These are phyloP conservation scores for Chloroidium sp. DNA, from an alignment of 163 green algal genomes.

Conservation along the genomic window DNA sequence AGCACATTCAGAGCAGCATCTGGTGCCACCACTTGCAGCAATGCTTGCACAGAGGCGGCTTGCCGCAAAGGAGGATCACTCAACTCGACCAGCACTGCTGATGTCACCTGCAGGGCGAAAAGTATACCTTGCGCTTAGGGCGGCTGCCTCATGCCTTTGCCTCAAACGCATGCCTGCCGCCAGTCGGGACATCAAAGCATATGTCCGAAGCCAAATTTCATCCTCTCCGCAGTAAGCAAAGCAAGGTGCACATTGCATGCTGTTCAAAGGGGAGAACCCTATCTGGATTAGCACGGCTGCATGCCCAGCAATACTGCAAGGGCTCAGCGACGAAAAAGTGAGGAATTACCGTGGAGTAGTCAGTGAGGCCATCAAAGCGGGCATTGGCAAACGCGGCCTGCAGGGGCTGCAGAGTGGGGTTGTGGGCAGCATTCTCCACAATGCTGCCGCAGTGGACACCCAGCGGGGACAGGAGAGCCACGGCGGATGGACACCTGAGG, in stretches of 20 bases:
- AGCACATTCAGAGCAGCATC: neutral
- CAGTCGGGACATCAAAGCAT: neutral
- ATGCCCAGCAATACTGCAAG: neutral
- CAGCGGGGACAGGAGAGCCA: neutral
- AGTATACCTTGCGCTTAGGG: no score
- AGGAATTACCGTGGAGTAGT: conserved; percentile 21
- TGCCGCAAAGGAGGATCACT: neutral
- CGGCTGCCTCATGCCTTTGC: neutral
- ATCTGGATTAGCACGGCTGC: neutral
- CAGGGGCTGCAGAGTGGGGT: conserved; percentile 84
- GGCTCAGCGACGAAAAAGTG: neutral
- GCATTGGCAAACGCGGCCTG: conserved; percentile 69
- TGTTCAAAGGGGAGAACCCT: neutral
- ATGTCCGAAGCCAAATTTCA: neutral
- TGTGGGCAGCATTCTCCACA: conserved; percentile 88
- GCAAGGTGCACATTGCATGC: no score
- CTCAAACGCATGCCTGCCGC: neutral
- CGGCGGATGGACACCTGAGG: no score
- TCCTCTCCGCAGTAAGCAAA: neutral
- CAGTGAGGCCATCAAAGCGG: conserved; percentile 39
- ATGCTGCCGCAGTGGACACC: conserved; percentile 62
- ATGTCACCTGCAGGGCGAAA: neutral
- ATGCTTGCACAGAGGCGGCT: neutral
- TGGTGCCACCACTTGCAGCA: neutral
- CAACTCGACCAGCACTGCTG: neutral